These are phyloP conservation scores for Fusarium paranaense DNA, from an alignment of 2,329 filamentous ascomycete species.

Conservation along the genomic window DNA sequence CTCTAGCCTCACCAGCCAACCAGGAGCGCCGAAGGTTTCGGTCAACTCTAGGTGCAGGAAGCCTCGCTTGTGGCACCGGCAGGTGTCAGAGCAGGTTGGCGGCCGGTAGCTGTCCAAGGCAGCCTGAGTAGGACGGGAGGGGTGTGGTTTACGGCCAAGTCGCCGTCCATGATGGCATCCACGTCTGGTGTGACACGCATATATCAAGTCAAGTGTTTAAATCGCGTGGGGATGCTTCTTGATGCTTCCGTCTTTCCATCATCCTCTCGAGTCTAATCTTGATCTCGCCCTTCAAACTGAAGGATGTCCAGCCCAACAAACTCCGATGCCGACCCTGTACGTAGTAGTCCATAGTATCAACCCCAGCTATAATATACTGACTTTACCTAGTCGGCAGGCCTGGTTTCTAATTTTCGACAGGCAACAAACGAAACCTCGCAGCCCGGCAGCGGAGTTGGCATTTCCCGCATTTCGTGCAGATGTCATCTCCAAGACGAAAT, in stretches of 20 bases:
- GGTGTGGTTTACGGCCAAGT: not conserved
- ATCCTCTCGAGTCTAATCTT: not conserved
- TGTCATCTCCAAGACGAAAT: not conserved
- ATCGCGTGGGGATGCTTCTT: not conserved
- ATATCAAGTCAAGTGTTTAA: not conserved
- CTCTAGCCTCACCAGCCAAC: not conserved
- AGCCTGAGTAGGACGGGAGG: not conserved
- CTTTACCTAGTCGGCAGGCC: not conserved
- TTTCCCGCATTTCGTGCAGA: not conserved
- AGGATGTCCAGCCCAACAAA: not conserved
- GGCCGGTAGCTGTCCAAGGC: not conserved
- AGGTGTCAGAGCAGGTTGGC: not conserved
- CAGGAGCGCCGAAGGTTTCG: not conserved
- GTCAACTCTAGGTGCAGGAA: not conserved
- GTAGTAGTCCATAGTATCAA: not conserved
- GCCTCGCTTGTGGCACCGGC: not conserved
- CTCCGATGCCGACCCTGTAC: not conserved
- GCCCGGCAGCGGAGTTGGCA: not conserved
- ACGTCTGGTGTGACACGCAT: not conserved
- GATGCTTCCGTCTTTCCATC: not conserved
- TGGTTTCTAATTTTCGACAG: not conserved
- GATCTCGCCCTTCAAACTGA: not conserved
- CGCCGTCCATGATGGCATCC: not conserved
- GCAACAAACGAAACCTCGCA: not conserved
- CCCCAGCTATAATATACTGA: not conserved